Evolutionary conservation across 108 stramenopile genomes (phyloP).

Genomic region (Nannochloropsis oceanica): DNA sequence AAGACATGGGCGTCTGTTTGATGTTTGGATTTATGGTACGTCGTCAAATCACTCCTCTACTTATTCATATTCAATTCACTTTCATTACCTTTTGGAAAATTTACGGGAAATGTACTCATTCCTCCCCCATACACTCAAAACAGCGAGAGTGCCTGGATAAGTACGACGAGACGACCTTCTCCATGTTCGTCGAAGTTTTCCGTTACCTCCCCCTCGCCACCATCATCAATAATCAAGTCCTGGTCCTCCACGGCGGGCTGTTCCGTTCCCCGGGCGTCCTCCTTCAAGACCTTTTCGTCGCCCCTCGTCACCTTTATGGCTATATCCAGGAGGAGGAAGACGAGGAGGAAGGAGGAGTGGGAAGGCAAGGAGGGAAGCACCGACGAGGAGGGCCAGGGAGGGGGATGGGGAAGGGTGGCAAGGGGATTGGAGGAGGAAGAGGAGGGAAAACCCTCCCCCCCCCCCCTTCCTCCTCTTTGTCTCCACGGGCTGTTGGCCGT

Average conservation of each 20-base stretch:
- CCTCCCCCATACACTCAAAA: too few relatives aligned
- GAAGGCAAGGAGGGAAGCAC: not conserved
- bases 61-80: too few relatives aligned
- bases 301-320: not conserved
- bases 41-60: not conserved
- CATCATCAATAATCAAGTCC: slow-evolving; percentile 20
- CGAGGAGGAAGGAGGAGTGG: not conserved
- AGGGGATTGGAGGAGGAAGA: too few relatives aligned
- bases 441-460: too few relatives aligned
- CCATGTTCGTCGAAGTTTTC: slow-evolving; percentile 46
- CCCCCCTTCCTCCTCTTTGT: too few relatives aligned
- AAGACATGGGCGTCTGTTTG: not conserved
- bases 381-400: too few relatives aligned
- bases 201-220: slow-evolving; percentile 34
- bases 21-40: not conserved
- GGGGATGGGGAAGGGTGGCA: too few relatives aligned
- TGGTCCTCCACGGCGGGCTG: slow-evolving; percentile 7
- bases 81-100: too few relatives aligned
- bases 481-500: too few relatives aligned
- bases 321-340: not conserved
- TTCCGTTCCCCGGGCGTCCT: not conserved
- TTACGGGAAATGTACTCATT: too few relatives aligned
- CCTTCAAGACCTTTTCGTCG: not conserved
- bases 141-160: slow-evolving; percentile 41
- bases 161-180: slow-evolving; percentile 22